These are phyloP conservation scores for Spiromastix sp. DNA, from an alignment of 2,329 filamentous ascomycete species.

Conservation along the genomic window DNA sequence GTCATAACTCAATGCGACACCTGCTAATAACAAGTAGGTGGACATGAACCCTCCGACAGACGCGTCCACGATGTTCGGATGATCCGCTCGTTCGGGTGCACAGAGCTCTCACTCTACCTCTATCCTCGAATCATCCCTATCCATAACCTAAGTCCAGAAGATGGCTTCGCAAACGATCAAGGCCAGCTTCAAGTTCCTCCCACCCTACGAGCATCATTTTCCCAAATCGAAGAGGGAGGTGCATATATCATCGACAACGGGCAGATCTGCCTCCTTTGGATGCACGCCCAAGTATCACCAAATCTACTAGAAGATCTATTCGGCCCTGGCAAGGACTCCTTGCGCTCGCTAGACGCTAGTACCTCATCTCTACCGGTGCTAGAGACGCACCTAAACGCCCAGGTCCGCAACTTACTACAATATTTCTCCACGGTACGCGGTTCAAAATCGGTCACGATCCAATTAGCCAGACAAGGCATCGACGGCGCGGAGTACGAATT, in stretches of 20 bases:
- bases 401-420: slow-evolving; percentile 86
- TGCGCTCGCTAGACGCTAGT: slow-evolving; percentile 74
- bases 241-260: slow-evolving; percentile 94
- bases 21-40: slow-evolving; percentile 39
- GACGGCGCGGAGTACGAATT: slow-evolving; percentile 97
- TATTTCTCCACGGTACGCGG: slow-evolving; percentile 72
- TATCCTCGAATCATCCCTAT: slow-evolving; percentile 90
- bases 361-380: slow-evolving; percentile 70
- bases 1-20: background rate
- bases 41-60: slow-evolving; percentile 80
- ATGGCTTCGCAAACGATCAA: slow-evolving; percentile 88
- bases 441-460: slow-evolving; percentile 78
- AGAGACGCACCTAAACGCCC: slow-evolving; percentile 85
- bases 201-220: slow-evolving; percentile 70
- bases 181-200: slow-evolving; percentile 80
- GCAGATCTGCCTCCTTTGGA: slow-evolving; percentile 82
- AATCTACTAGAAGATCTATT: slow-evolving; percentile 88
- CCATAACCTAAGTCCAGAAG: slow-evolving; percentile 76
- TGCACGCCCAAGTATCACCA: slow-evolving; percentile 84
- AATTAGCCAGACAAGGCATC: slow-evolving; percentile 82
- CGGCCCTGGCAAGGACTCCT: slow-evolving; percentile 58
- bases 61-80: slow-evolving; percentile 85
- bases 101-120: slow-evolving; percentile 81
- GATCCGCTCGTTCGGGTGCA: slow-evolving; percentile 75
- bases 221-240: slow-evolving; percentile 80